phyloP scores from a whole-genome alignment of 2,329 filamentous ascomycete genomes.

The Meredithiella fracta region DNA sequence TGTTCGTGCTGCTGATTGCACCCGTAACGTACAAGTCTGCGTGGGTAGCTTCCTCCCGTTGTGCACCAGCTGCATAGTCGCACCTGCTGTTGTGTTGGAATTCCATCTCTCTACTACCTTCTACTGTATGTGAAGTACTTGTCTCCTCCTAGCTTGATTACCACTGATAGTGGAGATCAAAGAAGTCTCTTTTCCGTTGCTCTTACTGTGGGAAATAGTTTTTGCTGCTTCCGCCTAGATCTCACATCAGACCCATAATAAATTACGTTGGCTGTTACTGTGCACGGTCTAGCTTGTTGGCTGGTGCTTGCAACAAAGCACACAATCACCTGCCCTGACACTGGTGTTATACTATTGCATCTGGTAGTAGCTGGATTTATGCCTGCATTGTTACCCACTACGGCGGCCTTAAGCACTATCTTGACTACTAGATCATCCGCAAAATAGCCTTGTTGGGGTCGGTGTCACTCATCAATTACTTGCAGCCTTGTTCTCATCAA shows the following conservation, averaged over 20 bases:
- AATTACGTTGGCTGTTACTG: not conserved
- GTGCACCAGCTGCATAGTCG: not conserved
- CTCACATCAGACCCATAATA: not conserved
- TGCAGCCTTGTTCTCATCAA: too few species aligned
- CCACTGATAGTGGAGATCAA: too few species aligned
- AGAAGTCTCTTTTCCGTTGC: too few species aligned
- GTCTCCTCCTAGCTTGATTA: too few species aligned
- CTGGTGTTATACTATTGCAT: too few species aligned
- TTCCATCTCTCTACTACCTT: not conserved
- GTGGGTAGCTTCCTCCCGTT: constrained; percentile 1
- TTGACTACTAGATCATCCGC: too few species aligned
- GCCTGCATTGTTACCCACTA: not conserved
- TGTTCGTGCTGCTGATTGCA: not conserved
- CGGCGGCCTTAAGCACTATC: too few species aligned
- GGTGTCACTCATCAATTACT: not conserved
- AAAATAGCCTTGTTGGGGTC: not conserved
- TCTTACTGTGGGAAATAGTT: too few species aligned
- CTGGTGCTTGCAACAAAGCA: not conserved
- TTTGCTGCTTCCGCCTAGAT: too few species aligned
- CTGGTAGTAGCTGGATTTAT: too few species aligned
- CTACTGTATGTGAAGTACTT: too few species aligned
- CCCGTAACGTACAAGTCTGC: not conserved
- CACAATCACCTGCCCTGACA: not conserved
- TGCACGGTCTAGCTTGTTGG: not conserved
- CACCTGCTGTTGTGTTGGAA: not conserved